phyloP scores from a whole-genome alignment of 2,329 filamentous ascomycete species.

The Xylariaceae sp. region DNA sequence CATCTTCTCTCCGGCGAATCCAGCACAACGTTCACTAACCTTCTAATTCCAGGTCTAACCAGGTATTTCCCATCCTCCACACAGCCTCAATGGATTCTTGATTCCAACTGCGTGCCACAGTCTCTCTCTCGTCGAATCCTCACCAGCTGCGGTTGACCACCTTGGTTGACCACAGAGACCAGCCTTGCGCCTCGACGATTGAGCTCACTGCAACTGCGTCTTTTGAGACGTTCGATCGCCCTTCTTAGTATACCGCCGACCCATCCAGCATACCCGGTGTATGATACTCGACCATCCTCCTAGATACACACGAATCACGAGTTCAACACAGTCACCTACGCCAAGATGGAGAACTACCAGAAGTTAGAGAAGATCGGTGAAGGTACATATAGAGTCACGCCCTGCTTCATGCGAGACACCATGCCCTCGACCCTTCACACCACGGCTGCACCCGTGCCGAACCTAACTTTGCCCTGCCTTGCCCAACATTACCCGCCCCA shows the following conservation, averaged over 20 bases:
- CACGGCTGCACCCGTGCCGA: neutral
- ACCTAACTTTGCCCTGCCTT: neutral
- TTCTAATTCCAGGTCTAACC: conserved; percentile 1
- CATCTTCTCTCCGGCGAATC: conserved; percentile 7
- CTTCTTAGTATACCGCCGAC: neutral
- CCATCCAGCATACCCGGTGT: neutral
- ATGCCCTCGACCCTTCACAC: neutral
- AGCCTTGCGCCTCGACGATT: neutral
- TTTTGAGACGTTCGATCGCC: neutral
- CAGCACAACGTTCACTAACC: conserved; percentile 5
- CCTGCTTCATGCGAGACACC: neutral
- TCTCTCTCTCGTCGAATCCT: conserved; percentile 1
- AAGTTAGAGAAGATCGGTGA: conserved; percentile 96
- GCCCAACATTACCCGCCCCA: neutral
- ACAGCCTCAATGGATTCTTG: conserved; percentile 4
- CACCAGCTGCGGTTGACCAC: conserved; percentile 10
- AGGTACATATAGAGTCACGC: conserved; percentile 48
- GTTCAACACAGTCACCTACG: neutral
- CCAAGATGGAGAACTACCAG: conserved; percentile 85
- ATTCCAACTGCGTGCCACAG: conserved; percentile 3
- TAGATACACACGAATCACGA: neutral
- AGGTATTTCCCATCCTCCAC: conserved; percentile 5
- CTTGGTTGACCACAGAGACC: neutral
- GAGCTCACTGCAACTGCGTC: neutral
- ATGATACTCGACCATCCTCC: conserved; percentile 10